Percentiles rank a stretch among this genome's conserved stretches.
phyloP scores from a whole-genome alignment of 306 rosid species.

The Vigna nakashimae region DNA sequence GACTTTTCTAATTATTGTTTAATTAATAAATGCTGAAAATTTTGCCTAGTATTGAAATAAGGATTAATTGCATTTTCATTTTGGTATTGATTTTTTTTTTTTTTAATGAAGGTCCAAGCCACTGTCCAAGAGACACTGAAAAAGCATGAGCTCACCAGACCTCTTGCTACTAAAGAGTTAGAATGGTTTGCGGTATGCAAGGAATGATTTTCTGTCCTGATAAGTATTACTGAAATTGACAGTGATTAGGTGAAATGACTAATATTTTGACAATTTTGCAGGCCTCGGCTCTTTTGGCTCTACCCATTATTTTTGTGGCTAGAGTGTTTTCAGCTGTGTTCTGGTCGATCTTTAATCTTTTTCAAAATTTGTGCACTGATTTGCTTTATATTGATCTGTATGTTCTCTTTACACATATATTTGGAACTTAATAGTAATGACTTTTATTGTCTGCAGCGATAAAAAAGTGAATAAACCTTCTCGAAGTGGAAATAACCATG shows the following conservation, averaged over 20 bases:
- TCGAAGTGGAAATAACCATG: conserved; percentile 55
- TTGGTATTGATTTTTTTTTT: conserved; percentile 41
- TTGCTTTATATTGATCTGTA: conserved; percentile 27
- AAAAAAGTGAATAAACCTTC: conserved; percentile 65
- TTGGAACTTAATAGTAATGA: neutral
- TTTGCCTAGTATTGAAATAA: neutral
- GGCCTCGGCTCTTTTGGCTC: conserved; percentile 94
- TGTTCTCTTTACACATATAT: too few relatives aligned
- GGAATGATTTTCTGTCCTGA: conserved; percentile 23
- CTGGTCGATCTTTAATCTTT: conserved; percentile 59
- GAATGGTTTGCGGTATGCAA: conserved; percentile 98
- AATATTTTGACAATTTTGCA: conserved; percentile 48
- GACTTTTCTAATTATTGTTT: conserved; percentile 2
- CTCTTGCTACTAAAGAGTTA: conserved; percentile 90
- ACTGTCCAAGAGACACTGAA: conserved; percentile 69
- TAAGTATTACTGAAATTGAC: neutral
- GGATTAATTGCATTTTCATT: neutral
- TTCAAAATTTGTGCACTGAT: conserved; percentile 1
- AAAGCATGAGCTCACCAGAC: conserved; percentile 76
- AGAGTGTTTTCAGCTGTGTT: conserved; percentile 68
- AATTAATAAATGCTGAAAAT: conserved; percentile 23
- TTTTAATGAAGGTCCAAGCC: conserved; percentile 71
- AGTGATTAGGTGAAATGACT: conserved; percentile 37
- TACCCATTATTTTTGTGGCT: conserved; percentile 76
- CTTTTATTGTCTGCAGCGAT: conserved; percentile 54